Evolutionary conservation across 73 alveolate genomes (phyloP).

Genomic region (Paramecium pentaurelia): DNA sequence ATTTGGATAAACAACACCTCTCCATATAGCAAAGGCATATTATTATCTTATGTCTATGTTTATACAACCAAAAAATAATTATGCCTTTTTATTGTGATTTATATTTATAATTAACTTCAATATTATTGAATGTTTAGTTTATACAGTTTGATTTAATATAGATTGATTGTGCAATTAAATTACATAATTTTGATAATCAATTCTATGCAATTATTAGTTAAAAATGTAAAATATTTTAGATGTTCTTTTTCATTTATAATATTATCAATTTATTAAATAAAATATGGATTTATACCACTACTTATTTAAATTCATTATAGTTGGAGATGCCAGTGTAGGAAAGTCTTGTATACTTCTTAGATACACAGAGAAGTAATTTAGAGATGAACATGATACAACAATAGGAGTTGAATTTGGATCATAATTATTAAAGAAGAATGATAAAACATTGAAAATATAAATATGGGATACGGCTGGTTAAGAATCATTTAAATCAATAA

Average conservation of each 20-base stretch:
- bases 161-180: background rate
- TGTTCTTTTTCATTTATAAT: background rate
- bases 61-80: background rate
- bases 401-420: conserved; percentile 70
- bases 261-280: background rate
- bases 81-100: background rate
- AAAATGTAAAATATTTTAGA: background rate
- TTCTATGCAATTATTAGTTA: background rate
- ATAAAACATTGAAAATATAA: conserved; percentile 80
- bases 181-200: background rate
- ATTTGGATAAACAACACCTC: background rate
- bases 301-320: conserved; percentile 56
- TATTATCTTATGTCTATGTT: background rate
- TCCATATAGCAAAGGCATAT: background rate
- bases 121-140: background rate
- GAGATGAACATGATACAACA: conserved; percentile 70
- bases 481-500: conserved; percentile 32
- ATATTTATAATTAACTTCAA: background rate
- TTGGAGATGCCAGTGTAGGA: conserved; percentile 66
- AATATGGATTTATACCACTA: conserved; percentile 51
- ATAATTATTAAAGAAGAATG: conserved; percentile 56
- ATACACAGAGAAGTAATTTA: conserved; percentile 64
- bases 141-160: background rate
- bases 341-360: conserved; percentile 63
- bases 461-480: conserved; percentile 91